phyloP scores from a whole-genome alignment of 352 stramenopile genomes.

The Phytophthora vignae region DNA sequence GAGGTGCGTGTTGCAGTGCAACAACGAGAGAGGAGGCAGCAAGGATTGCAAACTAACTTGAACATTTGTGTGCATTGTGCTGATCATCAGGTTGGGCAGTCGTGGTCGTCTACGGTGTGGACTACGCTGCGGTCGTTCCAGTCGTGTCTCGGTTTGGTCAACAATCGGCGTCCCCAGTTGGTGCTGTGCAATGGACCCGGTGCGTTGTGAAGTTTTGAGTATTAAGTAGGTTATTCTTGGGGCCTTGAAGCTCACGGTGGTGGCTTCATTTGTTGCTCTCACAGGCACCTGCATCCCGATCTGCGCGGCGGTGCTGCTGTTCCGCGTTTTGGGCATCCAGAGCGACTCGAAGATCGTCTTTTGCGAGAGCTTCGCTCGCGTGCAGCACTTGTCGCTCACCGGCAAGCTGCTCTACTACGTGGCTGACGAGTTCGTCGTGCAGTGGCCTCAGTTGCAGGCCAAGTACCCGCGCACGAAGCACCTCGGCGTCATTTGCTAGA shows the following conservation, averaged over 20 bases:
- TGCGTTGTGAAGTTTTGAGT: slow-evolving; percentile 1
- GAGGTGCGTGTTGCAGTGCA: slow-evolving; percentile 60
- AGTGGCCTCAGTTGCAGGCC: slow-evolving; percentile 92
- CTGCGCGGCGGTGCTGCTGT: slow-evolving; percentile 84
- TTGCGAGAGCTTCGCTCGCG: slow-evolving; percentile 95
- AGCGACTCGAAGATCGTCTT: slow-evolving; percentile 90
- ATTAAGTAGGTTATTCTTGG: background rate
- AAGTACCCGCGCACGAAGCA: slow-evolving; percentile 88
- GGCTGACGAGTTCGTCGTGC: slow-evolving; percentile 94
- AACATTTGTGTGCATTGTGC: slow-evolving; percentile 1
- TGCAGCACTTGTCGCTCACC: slow-evolving; percentile 93
- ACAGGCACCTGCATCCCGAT: slow-evolving; percentile 94
- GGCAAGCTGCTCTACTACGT: slow-evolving; percentile 94
- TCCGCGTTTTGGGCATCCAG: slow-evolving; percentile 80
- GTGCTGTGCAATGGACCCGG: slow-evolving; percentile 94
- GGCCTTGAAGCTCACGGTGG: slow-evolving; percentile 1
- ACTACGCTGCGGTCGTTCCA: slow-evolving; percentile 88
- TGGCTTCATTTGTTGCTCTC: slow-evolving; percentile 2
- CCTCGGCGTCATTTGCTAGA: slow-evolving; percentile 89
- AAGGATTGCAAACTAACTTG: background rate
- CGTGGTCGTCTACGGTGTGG: slow-evolving; percentile 89
- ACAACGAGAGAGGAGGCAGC: background rate
- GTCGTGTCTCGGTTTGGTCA: slow-evolving; percentile 80
- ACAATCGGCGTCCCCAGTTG: slow-evolving; percentile 79
- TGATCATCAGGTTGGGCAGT: slow-evolving; percentile 87